Conservation (phyloP, 2,329 filamentous ascomycete species). For the Colletotrichum simmondsii region DNA sequence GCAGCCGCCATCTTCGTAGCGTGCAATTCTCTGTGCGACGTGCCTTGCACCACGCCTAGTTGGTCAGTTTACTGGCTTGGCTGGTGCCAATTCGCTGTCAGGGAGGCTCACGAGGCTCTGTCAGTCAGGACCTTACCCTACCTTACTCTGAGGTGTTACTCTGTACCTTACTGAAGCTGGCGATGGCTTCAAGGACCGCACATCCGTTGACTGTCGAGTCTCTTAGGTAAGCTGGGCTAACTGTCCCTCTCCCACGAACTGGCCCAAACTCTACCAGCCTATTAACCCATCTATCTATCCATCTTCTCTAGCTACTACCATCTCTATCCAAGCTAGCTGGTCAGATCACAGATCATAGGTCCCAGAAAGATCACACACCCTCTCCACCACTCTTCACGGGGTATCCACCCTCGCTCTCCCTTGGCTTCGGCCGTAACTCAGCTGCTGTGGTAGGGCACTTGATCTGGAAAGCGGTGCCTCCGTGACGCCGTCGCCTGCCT, state of each 20-base stretch:
- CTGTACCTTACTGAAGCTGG: background rate
- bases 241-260: too few species aligned
- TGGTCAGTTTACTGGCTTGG: background rate
- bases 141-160: background rate
- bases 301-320: too few species aligned
- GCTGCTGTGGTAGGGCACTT: background rate
- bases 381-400: background rate
- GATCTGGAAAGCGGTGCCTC: background rate
- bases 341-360: background rate
- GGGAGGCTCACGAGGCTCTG: background rate
- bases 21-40: background rate
- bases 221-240: background rate
- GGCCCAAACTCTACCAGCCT: background rate
- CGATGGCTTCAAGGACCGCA: background rate
- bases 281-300: background rate
- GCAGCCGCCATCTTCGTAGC: background rate
- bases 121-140: background rate
- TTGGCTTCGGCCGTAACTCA: background rate
- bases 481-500: background rate
- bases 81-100: background rate
- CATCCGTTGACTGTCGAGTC: background rate
- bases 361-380: background rate
- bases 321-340: background rate
- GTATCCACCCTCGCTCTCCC: background rate
- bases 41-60: background rate